Percentiles rank a stretch among this genome's conserved stretches.
phyloP scores from a whole-genome alignment of 352 stramenopile species.

The Elongisporangium anandrum region DNA sequence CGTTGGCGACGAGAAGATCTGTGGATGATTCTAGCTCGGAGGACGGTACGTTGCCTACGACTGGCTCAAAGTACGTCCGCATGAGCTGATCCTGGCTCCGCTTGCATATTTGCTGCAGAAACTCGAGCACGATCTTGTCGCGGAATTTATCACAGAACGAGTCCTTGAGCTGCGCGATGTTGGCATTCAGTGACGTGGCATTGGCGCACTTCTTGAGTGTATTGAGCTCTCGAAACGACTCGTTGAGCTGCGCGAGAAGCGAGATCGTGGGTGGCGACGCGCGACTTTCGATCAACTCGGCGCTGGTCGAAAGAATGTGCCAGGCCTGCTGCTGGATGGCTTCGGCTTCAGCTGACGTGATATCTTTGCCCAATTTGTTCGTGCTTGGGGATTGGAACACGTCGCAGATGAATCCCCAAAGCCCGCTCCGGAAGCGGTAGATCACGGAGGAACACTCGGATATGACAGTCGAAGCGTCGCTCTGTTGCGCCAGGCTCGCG shows the following conservation, averaged over 20 bases:
- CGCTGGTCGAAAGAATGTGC: slow-evolving; percentile 42
- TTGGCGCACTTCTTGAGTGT: slow-evolving; percentile 66
- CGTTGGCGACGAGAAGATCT: slow-evolving; percentile 5
- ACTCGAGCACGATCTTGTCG: slow-evolving; percentile 51
- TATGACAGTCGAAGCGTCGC: slow-evolving; percentile 31
- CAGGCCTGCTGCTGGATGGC: slow-evolving; percentile 58
- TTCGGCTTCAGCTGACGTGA: slow-evolving; percentile 67
- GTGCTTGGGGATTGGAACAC: slow-evolving; percentile 52
- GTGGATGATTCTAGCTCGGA: slow-evolving; percentile 15
- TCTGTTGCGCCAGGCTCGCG: slow-evolving; percentile 18
- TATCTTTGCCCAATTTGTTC: slow-evolving; percentile 14
- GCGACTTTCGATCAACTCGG: slow-evolving; percentile 47
- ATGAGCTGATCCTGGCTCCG: slow-evolving; percentile 35
- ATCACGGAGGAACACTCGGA: slow-evolving; percentile 48
- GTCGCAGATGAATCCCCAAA: slow-evolving; percentile 76
- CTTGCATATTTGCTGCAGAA: slow-evolving; percentile 36
- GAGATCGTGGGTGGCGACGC: slow-evolving; percentile 29
- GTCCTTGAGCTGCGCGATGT: slow-evolving; percentile 56
- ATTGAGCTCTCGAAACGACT: slow-evolving; percentile 61
- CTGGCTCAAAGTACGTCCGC: slow-evolving; percentile 58
- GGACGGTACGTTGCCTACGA: slow-evolving; percentile 34
- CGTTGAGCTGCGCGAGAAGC: slow-evolving; percentile 50
- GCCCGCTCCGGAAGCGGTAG: slow-evolving; percentile 55
- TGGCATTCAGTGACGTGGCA: slow-evolving; percentile 54
- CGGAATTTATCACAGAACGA: slow-evolving; percentile 67